phyloP scores from a whole-genome alignment of 192 early-diverging fungal genomes.

The Entophlyctis luteolus region DNA sequence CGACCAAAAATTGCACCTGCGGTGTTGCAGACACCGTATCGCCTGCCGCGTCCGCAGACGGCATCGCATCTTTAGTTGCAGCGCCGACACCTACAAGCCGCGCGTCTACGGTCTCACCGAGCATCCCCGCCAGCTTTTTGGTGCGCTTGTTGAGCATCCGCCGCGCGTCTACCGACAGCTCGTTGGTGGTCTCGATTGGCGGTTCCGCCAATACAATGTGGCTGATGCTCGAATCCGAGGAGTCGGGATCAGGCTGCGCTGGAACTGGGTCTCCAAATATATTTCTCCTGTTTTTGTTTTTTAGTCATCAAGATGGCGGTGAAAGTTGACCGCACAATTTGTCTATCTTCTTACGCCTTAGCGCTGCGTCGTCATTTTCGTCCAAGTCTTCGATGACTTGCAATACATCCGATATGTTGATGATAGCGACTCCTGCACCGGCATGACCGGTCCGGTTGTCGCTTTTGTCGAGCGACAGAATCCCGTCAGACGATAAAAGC shows the following conservation, averaged over 20 bases:
- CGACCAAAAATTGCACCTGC: no score
- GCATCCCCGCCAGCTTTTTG: slow-evolving; percentile 56
- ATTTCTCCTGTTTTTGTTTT: background rate
- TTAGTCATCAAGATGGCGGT: no score
- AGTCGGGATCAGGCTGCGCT: background rate
- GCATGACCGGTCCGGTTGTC: no score
- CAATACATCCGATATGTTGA: slow-evolving; percentile 12
- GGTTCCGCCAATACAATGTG: no score
- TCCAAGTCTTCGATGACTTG: slow-evolving; percentile 19
- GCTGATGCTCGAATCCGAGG: background rate
- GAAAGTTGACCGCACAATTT: no score
- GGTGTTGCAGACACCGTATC: no score
- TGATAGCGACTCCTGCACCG: no score
- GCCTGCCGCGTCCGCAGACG: no score
- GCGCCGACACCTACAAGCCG: slow-evolving; percentile 18
- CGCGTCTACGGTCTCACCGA: slow-evolving; percentile 60
- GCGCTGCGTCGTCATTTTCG: background rate
- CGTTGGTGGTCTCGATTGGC: slow-evolving; percentile 38
- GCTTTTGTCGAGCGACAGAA: no score
- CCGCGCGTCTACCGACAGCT: slow-evolving; percentile 52
- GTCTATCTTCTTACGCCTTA: slow-evolving; percentile 37
- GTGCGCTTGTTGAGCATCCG: slow-evolving; percentile 54
- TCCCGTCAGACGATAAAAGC: no score
- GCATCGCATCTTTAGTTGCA: no score
- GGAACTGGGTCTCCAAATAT: slow-evolving; percentile 27